Evolutionary conservation across 768 basidiomycete species (phyloP).

Genomic region (Naematelia aurantialba): DNA sequence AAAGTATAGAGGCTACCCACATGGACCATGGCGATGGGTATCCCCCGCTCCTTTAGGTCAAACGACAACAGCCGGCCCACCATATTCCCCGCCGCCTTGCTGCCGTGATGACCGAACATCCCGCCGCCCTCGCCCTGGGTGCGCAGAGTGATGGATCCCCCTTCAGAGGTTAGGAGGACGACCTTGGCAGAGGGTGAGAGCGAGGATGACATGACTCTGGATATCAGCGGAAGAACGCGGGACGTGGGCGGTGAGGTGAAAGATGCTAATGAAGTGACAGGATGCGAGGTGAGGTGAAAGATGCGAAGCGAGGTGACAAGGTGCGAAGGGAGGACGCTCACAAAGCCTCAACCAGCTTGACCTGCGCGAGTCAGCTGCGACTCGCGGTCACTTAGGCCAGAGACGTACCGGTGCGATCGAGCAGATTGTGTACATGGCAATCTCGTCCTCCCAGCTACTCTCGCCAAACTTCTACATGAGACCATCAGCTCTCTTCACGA

Average conservation of each 20-base stretch:
- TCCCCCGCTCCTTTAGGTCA: slow-evolving; percentile 52
- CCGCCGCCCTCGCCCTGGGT: slow-evolving; percentile 56
- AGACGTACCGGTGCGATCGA: slow-evolving; percentile 52
- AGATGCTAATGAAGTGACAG: neutral
- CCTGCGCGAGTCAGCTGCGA: neutral
- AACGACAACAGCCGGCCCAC: slow-evolving; percentile 53
- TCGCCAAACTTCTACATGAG: slow-evolving; percentile 50
- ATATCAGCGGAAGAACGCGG: neutral
- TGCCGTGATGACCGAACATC: slow-evolving; percentile 57
- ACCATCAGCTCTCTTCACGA: neutral
- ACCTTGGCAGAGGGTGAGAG: slow-evolving; percentile 51
- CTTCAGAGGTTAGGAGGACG: slow-evolving; percentile 55
- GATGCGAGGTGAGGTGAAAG: neutral
- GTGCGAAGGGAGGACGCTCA: neutral
- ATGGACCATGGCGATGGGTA: slow-evolving; percentile 55
- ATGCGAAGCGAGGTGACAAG: neutral
- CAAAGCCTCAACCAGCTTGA: neutral
- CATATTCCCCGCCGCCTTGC: slow-evolving; percentile 58
- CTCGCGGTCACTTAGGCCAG: neutral
- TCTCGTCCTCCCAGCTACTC: slow-evolving; percentile 51
- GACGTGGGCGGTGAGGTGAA: neutral
- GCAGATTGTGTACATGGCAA: slow-evolving; percentile 56
- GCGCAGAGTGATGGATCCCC: slow-evolving; percentile 54
- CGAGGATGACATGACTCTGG: slow-evolving; percentile 25
- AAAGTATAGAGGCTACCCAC: slow-evolving; percentile 41